Conservation (phyloP, 345 rosid species). For the Theobroma cacao region DNA sequence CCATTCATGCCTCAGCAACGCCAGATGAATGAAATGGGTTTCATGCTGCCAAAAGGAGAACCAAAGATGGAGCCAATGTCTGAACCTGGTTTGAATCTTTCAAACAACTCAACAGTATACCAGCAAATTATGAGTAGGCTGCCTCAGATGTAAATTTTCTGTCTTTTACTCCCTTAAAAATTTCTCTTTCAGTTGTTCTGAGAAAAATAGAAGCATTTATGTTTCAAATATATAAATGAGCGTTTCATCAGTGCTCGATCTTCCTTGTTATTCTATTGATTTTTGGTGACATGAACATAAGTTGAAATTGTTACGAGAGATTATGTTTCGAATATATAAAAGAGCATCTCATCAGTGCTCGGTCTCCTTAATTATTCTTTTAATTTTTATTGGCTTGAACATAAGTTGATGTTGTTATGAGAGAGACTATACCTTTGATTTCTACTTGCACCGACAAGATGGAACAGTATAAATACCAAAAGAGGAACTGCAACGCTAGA, state of each 20-base stretch:
- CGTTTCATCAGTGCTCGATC: background rate
- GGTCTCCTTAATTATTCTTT: background rate
- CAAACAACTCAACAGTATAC: conserved; percentile 55
- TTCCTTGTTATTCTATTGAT: background rate
- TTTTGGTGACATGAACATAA: conserved; percentile 8
- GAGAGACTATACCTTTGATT: background rate
- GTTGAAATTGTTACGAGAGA: conserved; percentile 4
- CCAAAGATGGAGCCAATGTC: conserved; percentile 70
- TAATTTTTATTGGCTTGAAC: conserved; percentile 6
- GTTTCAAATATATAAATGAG: background rate
- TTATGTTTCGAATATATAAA: background rate
- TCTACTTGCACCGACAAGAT: background rate
- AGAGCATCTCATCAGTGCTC: conserved; percentile 8
- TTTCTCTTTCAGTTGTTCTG: background rate
- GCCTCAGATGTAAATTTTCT: conserved; percentile 57
- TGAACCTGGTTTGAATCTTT: conserved; percentile 53
- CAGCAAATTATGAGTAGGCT: conserved; percentile 82
- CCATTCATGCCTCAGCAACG: conserved; percentile 55
- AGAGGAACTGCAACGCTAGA: background rate
- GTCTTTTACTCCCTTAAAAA: background rate
- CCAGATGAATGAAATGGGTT: conserved; percentile 48
- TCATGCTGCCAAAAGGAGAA: conserved; percentile 77
- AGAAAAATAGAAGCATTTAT: conserved; percentile 3
- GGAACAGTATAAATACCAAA: background rate
- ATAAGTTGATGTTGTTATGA: conserved; percentile 1